Evolutionary conservation across 257 asterid species (phyloP).

Genomic region (Penstemon eatonii): DNA sequence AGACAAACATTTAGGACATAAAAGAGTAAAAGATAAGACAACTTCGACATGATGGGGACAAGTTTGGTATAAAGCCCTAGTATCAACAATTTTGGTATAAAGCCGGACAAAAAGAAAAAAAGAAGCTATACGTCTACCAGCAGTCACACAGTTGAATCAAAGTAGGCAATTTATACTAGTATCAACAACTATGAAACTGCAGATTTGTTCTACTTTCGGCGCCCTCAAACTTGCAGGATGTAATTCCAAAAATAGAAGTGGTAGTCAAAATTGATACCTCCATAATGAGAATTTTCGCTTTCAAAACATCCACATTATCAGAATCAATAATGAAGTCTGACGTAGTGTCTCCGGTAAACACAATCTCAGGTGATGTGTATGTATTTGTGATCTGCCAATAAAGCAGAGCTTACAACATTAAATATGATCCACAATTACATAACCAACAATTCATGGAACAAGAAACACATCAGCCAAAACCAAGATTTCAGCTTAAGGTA

Average conservation of each 20-base stretch:
- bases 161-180: background rate
- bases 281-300: conserved; percentile 80
- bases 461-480: conserved; percentile 11
- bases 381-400: conserved; percentile 72
- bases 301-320: conserved; percentile 69
- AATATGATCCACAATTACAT: background rate
- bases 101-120: background rate
- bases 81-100: background rate
- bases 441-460: background rate
- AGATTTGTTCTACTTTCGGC: background rate
- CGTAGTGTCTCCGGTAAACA: conserved; percentile 93
- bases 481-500: background rate
- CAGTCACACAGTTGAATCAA: too few species aligned
- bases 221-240: conserved; percentile 10
- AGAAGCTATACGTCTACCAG: too few species aligned
- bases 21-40: too few species aligned
- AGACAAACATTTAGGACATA: too few species aligned
- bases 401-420: conserved; percentile 6
- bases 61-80: background rate
- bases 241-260: background rate
- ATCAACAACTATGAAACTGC: conserved; percentile 14
- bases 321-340: conserved; percentile 82
- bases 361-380: conserved; percentile 75
- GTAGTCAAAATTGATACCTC: conserved; percentile 54
- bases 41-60: too few species aligned